These are phyloP conservation scores for Russula emetica DNA, from an alignment of 768 basidiomycete species.

Conservation along the genomic window DNA sequence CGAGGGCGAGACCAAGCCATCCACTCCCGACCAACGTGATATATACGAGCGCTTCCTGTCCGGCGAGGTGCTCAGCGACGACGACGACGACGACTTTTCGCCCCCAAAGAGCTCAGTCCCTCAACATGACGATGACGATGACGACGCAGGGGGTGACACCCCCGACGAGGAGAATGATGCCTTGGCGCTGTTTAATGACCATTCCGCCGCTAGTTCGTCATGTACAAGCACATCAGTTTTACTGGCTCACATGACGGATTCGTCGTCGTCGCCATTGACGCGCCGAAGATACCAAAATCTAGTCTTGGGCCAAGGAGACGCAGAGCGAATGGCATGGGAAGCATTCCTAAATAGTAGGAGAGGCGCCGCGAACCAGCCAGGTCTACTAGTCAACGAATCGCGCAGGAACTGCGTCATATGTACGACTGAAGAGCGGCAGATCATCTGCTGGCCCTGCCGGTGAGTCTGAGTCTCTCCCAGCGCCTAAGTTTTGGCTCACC, in stretches of 20 bases:
- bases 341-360: slow-evolving; percentile 35
- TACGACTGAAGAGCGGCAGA: slow-evolving; percentile 58
- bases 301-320: slow-evolving; percentile 27
- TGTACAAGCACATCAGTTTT: slow-evolving; percentile 43
- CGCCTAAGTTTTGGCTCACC: neutral
- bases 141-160: slow-evolving; percentile 22
- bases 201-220: slow-evolving; percentile 38
- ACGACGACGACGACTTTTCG: slow-evolving; percentile 41
- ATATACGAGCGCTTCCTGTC: slow-evolving; percentile 55
- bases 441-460: slow-evolving; percentile 88
- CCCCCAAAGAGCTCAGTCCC: slow-evolving; percentile 20
- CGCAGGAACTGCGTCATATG: slow-evolving; percentile 62
- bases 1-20: slow-evolving; percentile 24
- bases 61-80: slow-evolving; percentile 52
- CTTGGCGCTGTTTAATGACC: slow-evolving; percentile 51
- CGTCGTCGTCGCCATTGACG: slow-evolving; percentile 45
- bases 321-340: slow-evolving; percentile 32
- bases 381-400: slow-evolving; percentile 28
- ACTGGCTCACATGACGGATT: slow-evolving; percentile 50
- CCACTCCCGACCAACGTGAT: slow-evolving; percentile 36
- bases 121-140: slow-evolving; percentile 25
- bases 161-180: slow-evolving; percentile 35
- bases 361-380: slow-evolving; percentile 24
- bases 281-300: slow-evolving; percentile 45
- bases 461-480: slow-evolving; percentile 33